Base-by-base conservation (phyloP, 208 protist genomes). In the Blastocrithidia nonstop region DNA sequence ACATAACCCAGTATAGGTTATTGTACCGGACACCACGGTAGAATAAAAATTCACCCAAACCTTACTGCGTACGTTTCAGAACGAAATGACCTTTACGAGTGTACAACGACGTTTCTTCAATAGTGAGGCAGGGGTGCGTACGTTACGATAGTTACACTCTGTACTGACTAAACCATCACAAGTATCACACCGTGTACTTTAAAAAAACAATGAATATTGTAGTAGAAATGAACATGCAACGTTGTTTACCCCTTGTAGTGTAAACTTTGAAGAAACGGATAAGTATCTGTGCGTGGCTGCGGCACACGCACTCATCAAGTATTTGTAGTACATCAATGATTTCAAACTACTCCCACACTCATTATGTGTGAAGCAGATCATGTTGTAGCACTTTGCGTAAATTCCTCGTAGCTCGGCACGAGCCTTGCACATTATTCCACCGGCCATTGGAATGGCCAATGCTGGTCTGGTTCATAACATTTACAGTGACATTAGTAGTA, bases 231-330 rank as follows among this genome's bases (percentile, higher is more conserved):
- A n/a, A n/a, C 37, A 15, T 24, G 29, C 15, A 65, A 65, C 39
- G 57, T 58, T 4, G 39, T 48, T 17, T n/a, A n/a, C n/a, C n/a
- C n/a, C n/a, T n/a, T n/a, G n/a, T n/a, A n/a, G n/a, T n/a, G 45
- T 59, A 26, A 51, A 31, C 19, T 56, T 78, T 23, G 54, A 65
- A 42, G 65, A 85, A 37, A 79, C 71, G 4, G 73, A 86, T 42
- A 73, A 67, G 36, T 91, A 91, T 39, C 61, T 91, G 7, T 82
- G 74, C 50, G 58, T 85, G 11, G 77, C 82, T 0, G 76, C 82
- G 0, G 76, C 77, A 1, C 75, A 85, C 40, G 82, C 82, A 3
- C 48, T 91, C 4, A 52, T 91, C 15, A 39, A 66, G 41, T 87
- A 79, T 36, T 50, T 91, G 54, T 76, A 91, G 45, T 50, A 63